Evolutionary conservation across 1,284 basidiomycete species (phyloP).

Genomic region (Cerioporus squamosus): DNA sequence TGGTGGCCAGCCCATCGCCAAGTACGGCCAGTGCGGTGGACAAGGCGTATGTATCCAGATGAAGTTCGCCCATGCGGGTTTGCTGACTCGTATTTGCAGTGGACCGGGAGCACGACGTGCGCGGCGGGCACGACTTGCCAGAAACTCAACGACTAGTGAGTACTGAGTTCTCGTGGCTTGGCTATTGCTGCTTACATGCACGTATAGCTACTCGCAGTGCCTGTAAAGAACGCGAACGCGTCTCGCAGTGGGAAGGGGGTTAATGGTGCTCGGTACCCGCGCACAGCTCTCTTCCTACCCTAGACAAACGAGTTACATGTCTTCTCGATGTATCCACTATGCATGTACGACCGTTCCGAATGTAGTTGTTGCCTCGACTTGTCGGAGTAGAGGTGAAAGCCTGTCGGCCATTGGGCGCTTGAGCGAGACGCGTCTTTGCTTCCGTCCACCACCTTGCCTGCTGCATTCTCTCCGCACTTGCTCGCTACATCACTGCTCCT

Average conservation of each 20-base stretch:
- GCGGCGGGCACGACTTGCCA: conserved; percentile 4
- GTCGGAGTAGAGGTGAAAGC: too few species aligned
- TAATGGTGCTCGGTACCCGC: neutral
- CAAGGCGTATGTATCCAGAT: conserved; percentile 2
- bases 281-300: neutral
- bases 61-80: neutral
- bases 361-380: neutral
- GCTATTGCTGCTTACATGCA: neutral
- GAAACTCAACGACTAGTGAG: conserved; percentile 1
- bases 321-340: neutral
- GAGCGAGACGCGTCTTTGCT: neutral
- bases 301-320: neutral
- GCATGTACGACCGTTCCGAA: neutral
- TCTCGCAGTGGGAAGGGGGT: neutral
- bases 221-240: neutral
- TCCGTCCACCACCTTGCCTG: neutral
- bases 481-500: neutral
- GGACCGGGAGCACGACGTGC: neutral
- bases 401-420: neutral
- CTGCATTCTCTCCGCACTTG: neutral
- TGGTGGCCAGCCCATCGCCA: neutral
- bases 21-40: conserved; percentile 13
- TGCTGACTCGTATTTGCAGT: neutral
- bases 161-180: neutral
- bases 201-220: conserved; percentile 7